These are phyloP conservation scores for Oemleria cerasiformis DNA, from an alignment of 306 rosid genomes.

Conservation along the genomic window DNA sequence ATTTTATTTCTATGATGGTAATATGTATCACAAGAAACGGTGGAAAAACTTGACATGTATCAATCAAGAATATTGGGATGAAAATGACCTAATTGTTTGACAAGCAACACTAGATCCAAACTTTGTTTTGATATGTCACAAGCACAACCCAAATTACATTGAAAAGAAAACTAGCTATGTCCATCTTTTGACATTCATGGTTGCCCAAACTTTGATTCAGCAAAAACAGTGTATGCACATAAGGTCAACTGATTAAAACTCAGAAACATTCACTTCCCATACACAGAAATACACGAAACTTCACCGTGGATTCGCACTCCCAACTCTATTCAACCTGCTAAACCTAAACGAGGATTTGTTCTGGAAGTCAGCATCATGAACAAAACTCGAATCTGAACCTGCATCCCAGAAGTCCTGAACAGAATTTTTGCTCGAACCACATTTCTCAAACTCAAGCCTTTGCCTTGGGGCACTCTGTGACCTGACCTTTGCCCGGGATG, in stretches of 20 bases:
- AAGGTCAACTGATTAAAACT: constrained; percentile 7
- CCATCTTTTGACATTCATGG: constrained; percentile 11
- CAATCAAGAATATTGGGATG: neutral
- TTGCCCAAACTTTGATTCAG: neutral
- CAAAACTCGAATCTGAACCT: constrained; percentile 41
- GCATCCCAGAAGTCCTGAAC: constrained; percentile 51
- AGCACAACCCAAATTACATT: neutral
- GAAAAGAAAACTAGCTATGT: constrained; percentile 1
- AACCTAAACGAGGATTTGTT: constrained; percentile 34
- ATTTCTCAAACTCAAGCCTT: constrained; percentile 71
- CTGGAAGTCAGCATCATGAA: constrained; percentile 35
- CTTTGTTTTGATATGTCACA: neutral
- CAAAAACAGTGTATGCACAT: constrained; percentile 7
- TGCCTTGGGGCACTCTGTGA: constrained; percentile 95
- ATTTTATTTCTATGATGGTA: too few species aligned
- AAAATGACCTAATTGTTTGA: neutral
- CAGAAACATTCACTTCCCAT: constrained; percentile 17
- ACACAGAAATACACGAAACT: constrained; percentile 21
- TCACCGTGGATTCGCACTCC: constrained; percentile 55
- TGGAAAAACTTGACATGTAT: too few species aligned
- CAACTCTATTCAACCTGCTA: constrained; percentile 43
- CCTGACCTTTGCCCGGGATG: constrained; percentile 80
- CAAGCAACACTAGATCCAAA: neutral
- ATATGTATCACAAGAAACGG: too few species aligned
- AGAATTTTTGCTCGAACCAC: constrained; percentile 38